Evolutionary conservation across 2,329 filamentous ascomycete genomes (phyloP).

Genomic region (Penicillium hesseltinei): DNA sequence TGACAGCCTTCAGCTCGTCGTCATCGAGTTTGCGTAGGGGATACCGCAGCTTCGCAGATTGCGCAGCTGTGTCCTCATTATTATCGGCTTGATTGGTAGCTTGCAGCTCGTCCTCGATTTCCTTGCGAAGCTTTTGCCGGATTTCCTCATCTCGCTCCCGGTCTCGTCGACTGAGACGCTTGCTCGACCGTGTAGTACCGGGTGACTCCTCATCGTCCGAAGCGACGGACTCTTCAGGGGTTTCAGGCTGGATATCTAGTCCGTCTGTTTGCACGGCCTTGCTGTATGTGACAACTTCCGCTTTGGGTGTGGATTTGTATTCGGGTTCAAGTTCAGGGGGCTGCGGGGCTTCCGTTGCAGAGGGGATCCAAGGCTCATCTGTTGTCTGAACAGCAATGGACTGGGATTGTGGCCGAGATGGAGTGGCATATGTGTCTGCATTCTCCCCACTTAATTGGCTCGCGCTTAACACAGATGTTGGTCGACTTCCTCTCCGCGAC

Average conservation of each 20-base stretch:
- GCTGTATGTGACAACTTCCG: constrained; percentile 91
- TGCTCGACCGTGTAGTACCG: constrained; percentile 57
- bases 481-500: constrained; percentile 63
- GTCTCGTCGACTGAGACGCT: constrained; percentile 74
- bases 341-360: constrained; percentile 73
- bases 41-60: constrained; percentile 57
- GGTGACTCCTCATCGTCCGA: constrained; percentile 62
- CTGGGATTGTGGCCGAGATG: constrained; percentile 42
- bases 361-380: constrained; percentile 65
- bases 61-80: constrained; percentile 33
- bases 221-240: constrained; percentile 56
- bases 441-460: constrained; percentile 75
- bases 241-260: constrained; percentile 58
- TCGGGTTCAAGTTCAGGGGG: constrained; percentile 31
- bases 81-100: constrained; percentile 56
- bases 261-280: constrained; percentile 91
- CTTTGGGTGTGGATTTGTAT: constrained; percentile 45
- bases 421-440: constrained; percentile 38
- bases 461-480: constrained; percentile 80
- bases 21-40: constrained; percentile 75
- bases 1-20: constrained; percentile 87
- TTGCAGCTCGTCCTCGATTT: constrained; percentile 89
- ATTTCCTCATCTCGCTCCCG: constrained; percentile 86
- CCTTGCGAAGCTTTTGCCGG: constrained; percentile 74
- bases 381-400: constrained; percentile 65